Base-by-base conservation (phyloP, 495 filamentous ascomycete genomes). In the Tuber microsphaerosporum region DNA sequence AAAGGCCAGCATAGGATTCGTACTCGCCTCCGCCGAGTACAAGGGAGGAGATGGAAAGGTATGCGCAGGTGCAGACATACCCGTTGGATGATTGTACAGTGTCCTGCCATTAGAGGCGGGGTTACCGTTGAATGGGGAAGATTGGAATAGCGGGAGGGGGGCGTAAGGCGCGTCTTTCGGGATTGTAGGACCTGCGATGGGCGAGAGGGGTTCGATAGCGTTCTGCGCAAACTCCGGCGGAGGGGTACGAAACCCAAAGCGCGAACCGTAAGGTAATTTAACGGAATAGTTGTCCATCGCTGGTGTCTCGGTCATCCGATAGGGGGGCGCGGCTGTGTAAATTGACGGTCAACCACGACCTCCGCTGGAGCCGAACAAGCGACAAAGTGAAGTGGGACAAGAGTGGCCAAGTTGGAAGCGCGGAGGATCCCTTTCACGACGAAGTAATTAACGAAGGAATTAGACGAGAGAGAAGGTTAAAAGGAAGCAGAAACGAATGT, bases 171-270 rank as follows among this genome's bases (percentile, higher is more conserved):
- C 70, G 65, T 79, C 76, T 26, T 78, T 71, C 20, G 77, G 26
- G 70, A 72, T 70, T 2, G 61, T 45, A 26, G 77, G 73, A 34
- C 6, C 41, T 37, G 73, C 56, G 4, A 76, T 65, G 48, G 81
- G 81, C 20, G 81, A 82, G 44, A 82, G 74, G 56, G 81, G 81
- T 68, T 79, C 76, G 8, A 79, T 78, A 46, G 81, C 75, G 17
- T 74, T 79, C 31, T 81, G 81, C 44, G 81, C 81, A 69, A 82
- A 82, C 70, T 82, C 81, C 45, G 81, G 81, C 44, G 81, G 80
- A 69, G 81, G 81, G 68, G 81, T 82, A 48, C 81, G 80, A 72
- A 77, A 82, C 45, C 77, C 77, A 69, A 82, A 82, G 48, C 81
- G 80, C 37, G 81, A 71, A 48, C 81, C 81, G 68, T 76, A 80